phyloP scores from a whole-genome alignment of 805 yeast species.

The Metschnikowia sp. region DNA sequence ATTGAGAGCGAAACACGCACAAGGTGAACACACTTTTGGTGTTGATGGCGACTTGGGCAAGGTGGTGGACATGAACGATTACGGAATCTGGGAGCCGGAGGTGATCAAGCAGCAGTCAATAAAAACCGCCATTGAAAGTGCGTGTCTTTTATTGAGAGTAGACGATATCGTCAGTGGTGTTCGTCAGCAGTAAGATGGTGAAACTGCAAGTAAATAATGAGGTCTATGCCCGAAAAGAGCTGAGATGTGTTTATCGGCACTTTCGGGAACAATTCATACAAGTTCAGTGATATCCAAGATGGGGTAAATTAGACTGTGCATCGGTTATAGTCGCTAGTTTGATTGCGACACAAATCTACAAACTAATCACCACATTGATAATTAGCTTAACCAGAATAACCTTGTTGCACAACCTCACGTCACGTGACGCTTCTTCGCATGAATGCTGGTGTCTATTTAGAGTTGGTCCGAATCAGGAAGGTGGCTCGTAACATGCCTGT shows the following conservation, averaged over 20 bases:
- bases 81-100: constrained; percentile 99
- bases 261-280: too few species aligned
- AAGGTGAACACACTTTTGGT: constrained; percentile 82
- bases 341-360: neutral
- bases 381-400: neutral
- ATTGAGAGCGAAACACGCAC: constrained; percentile 94
- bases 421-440: constrained; percentile 6
- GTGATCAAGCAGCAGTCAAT: constrained; percentile 95
- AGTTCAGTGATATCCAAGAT: too few species aligned
- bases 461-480: constrained; percentile 13
- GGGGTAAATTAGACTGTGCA: too few species aligned
- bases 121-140: constrained; percentile 97
- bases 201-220: neutral
- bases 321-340: neutral
- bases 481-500: neutral
- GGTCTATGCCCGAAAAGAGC: too few species aligned
- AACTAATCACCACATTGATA: too few species aligned
- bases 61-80: constrained; percentile 90
- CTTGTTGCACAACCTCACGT: neutral
- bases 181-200: constrained; percentile 41
- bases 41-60: constrained; percentile 94
- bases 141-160: constrained; percentile 88
- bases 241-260: too few species aligned
- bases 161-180: constrained; percentile 98
- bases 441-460: constrained; percentile 8